Evolutionary conservation across 169 alveolate genomes (phyloP).

Genomic region (Condylostoma magnum): DNA sequence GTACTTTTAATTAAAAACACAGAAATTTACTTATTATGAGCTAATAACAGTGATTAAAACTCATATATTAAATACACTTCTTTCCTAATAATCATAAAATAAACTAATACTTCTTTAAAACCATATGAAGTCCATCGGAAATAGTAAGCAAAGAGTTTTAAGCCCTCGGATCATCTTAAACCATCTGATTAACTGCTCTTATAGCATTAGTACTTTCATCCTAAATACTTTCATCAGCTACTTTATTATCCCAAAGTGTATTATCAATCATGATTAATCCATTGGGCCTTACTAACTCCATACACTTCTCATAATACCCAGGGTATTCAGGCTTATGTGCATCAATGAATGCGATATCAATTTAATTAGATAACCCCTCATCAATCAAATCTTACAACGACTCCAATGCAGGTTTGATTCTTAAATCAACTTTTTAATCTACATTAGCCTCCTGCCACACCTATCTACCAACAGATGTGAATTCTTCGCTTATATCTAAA

Average conservation of each 20-base stretch:
- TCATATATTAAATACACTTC: too few relatives aligned
- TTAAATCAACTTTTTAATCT: constrained; percentile 32
- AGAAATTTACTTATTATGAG: too few relatives aligned
- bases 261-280: constrained; percentile 56
- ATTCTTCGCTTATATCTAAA: constrained; percentile 45
- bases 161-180: background rate
- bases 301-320: constrained; percentile 38
- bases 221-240: constrained; percentile 14
- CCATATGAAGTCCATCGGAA: constrained; percentile 18
- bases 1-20: too few relatives aligned
- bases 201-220: background rate
- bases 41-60: too few relatives aligned
- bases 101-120: constrained; percentile 2
- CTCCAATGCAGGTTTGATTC: constrained; percentile 32
- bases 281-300: constrained; percentile 31
- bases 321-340: constrained; percentile 48
- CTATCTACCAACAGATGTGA: constrained; percentile 33
- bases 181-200: background rate
- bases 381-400: constrained; percentile 28
- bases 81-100: too few relatives aligned
- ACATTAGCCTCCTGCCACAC: constrained; percentile 48
- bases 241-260: constrained; percentile 41
- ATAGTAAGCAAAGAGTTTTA: background rate
- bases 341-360: constrained; percentile 62
- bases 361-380: constrained; percentile 18